Percentiles rank a stretch among this genome's conserved stretches.
These are phyloP conservation scores for Starmerella ratchasimensis DNA, from an alignment of 805 yeast species.

Conservation along the genomic window DNA sequence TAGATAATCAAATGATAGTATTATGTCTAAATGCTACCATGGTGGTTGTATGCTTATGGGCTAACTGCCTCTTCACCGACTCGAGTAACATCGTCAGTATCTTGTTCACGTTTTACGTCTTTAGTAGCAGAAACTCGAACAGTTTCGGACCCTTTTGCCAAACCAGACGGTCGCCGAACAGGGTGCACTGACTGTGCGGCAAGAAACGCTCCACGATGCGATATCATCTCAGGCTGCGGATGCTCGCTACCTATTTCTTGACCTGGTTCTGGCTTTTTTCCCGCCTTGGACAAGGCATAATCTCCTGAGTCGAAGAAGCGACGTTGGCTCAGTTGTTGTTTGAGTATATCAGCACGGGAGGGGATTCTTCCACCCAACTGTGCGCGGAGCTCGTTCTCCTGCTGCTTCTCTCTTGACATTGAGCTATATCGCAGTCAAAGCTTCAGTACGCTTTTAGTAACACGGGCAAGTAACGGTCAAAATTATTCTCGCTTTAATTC, in stretches of 20 bases:
- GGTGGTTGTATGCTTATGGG: no score
- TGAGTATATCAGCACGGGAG: slow-evolving; percentile 21
- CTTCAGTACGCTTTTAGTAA: no score
- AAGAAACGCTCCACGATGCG: slow-evolving; percentile 19
- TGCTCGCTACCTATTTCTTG: slow-evolving; percentile 21
- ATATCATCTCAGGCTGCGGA: slow-evolving; percentile 22
- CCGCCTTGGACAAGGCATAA: slow-evolving; percentile 57
- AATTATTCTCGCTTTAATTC: no score
- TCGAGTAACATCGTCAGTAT: no score
- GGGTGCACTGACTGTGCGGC: slow-evolving; percentile 17
- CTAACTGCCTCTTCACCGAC: neutral
- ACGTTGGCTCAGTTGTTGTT: slow-evolving; percentile 45
- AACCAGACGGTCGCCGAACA: slow-evolving; percentile 19
- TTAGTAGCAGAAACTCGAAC: slow-evolving; percentile 13
- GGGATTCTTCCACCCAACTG: slow-evolving; percentile 16
- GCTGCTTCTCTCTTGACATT: slow-evolving; percentile 12
- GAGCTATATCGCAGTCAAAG: no score
- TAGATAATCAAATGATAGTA: no score
- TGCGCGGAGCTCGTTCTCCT: slow-evolving; percentile 8
- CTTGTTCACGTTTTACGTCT: slow-evolving; percentile 2
- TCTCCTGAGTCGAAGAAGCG: slow-evolving; percentile 90
- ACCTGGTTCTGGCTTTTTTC: slow-evolving; percentile 21
- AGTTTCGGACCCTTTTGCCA: slow-evolving; percentile 14
- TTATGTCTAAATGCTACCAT: no score
- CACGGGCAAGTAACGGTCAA: no score